Conservation (phyloP, 2,329 filamentous ascomycete species). For the Truncatella angustata region DNA sequence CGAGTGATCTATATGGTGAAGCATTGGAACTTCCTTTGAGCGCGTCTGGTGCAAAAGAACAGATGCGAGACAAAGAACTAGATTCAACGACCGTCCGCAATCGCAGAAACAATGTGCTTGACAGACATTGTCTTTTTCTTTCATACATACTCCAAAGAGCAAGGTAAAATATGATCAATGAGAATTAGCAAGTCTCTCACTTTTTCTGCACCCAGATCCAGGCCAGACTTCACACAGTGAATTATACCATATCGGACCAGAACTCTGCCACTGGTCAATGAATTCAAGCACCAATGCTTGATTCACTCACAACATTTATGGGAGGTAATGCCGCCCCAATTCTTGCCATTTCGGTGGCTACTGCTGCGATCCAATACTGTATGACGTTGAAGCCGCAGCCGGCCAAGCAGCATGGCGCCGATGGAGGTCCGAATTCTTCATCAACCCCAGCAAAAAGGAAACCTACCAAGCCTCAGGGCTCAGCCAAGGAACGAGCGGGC, state of each 20-base stretch:
- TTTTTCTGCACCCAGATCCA: no score
- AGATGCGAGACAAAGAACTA: neutral
- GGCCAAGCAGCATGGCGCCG: neutral
- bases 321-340: neutral
- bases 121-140: neutral
- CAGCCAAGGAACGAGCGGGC: no score
- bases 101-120: neutral
- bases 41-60: no score
- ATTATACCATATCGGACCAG: no score
- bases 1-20: no score
- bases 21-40: no score
- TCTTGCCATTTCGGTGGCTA: neutral
- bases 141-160: neutral
- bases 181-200: no score
- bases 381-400: neutral
- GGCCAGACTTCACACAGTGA: no score
- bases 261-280: no score
- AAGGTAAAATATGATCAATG: neutral
- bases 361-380: neutral
- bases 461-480: neutral
- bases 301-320: neutral
- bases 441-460: neutral
- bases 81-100: neutral
- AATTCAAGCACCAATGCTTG: no score
- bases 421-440: no score